Evolutionary conservation across 179 eudicot genomes (phyloP), one percentile per base, ranked within the genome.

Genomic region (Actinidia arguta): DNA sequence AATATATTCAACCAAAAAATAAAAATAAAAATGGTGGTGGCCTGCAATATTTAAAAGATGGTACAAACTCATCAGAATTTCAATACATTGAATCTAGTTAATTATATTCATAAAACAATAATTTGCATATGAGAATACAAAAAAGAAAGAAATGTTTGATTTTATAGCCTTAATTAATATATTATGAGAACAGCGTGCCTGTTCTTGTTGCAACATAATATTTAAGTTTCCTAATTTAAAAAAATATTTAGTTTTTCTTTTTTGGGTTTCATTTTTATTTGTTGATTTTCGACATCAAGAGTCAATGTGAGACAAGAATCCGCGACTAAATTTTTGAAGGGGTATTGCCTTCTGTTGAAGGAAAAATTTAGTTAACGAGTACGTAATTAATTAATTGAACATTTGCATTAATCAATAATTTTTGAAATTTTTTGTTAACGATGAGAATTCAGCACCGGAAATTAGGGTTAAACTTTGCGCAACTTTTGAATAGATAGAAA

Each of bases 21-120:
- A n/a, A n/a, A n/a, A n/a, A n/a, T n/a, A n/a, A 67, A 51, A 79
- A 51, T 68, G 36, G 64, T 12, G 54, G 75, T n/a, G 22, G 82
- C 52, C 55, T 68, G 75, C 52, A 27, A 5, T 64, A 31, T n/a
- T n/a, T n/a, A 64, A 78, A 78, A 51, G 61, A 64, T 66, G 69
- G 67, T 52, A 9, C 62, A 20, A 78, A 50, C 62, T 50, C 48
- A 51, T 64, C 24, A 11, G 72, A 78, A 27, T 63, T 46, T 62
- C 1, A 22, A n/a, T 79, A 52, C 64, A 79, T 79, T 54, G 75
- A 79, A 68, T 56, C 66, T 52, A 42, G 6, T 79, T 11, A 5
- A 36, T 51, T 79, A 12, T 47, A 31, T 69, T 27, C 6, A 56
- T 31, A 55, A 56, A 13, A 48, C 13, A 31, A 9, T 5, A 72